Evolutionary conservation across 257 asterid genomes (phyloP).

Genomic region (Salvia hispanica): DNA sequence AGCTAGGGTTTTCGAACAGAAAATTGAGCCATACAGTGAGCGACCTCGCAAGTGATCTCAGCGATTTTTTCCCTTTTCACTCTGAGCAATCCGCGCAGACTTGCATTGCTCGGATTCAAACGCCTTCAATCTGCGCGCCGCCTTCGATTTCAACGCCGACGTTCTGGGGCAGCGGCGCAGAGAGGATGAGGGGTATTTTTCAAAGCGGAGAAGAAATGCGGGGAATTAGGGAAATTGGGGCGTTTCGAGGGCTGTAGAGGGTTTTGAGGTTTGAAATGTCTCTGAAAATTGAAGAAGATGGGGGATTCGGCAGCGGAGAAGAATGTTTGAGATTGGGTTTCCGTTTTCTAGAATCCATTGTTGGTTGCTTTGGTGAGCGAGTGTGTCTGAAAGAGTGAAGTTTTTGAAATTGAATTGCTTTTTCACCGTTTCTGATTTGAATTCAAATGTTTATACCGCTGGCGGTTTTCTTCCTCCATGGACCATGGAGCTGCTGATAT

Average conservation of each 20-base stretch:
- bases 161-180: conserved; percentile 41
- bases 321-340: conserved; percentile 29
- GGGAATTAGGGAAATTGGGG: conserved; percentile 40
- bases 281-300: conserved; percentile 48
- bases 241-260: conserved; percentile 43
- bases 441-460: conserved; percentile 39
- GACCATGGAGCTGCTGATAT: neutral
- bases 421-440: conserved; percentile 43
- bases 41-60: conserved; percentile 72
- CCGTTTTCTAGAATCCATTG: conserved; percentile 48
- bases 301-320: conserved; percentile 52
- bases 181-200: conserved; percentile 55
- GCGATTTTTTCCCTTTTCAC: conserved; percentile 64
- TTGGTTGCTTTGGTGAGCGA: conserved; percentile 3
- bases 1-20: conserved; percentile 70
- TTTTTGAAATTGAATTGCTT: neutral
- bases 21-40: conserved; percentile 93
- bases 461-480: conserved; percentile 39
- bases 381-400: conserved; percentile 13
- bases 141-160: conserved; percentile 56
- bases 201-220: conserved; percentile 66
- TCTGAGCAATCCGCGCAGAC: conserved; percentile 75
- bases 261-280: conserved; percentile 78
- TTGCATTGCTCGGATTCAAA: conserved; percentile 83
- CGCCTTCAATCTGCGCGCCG: conserved; percentile 65